Evolutionary conservation across 2,329 filamentous ascomycete species (phyloP).

Genomic region (Fusarium lateritium): DNA sequence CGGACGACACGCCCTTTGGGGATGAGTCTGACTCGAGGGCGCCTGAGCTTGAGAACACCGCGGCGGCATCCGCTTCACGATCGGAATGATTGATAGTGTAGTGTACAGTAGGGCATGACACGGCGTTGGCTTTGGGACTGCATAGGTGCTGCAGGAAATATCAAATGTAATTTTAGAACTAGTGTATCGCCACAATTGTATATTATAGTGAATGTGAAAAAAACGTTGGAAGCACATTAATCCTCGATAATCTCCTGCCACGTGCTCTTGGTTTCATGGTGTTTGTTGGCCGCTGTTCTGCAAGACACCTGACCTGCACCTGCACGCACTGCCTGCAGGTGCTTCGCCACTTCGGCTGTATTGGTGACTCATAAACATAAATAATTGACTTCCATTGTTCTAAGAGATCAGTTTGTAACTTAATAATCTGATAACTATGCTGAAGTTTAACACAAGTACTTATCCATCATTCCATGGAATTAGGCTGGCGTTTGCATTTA

Average conservation of each 20-base stretch:
- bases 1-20: conserved; percentile 33
- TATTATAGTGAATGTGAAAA: neutral
- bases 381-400: too few species aligned
- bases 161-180: conserved; percentile 36
- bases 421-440: too few species aligned
- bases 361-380: too few species aligned
- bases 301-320: too few species aligned
- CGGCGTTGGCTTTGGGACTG: conserved; percentile 31
- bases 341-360: too few species aligned
- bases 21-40: conserved; percentile 29
- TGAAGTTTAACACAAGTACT: too few species aligned
- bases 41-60: neutral
- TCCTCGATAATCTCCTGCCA: conserved; percentile 1
- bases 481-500: neutral
- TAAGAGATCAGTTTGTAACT: too few species aligned
- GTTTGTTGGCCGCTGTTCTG: neutral
- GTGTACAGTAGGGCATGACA: conserved; percentile 20
- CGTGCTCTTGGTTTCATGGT: conserved; percentile 13
- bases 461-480: too few species aligned
- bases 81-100: conserved; percentile 22
- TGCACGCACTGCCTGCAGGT: too few species aligned
- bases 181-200: conserved; percentile 39
- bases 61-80: conserved; percentile 4
- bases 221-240: neutral
- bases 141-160: conserved; percentile 14